A percentile compares a stretch with the other conserved stretches of the same genome.
Evolutionary conservation across 495 filamentous ascomycete species (phyloP).

Genomic region (Xylaria longipes): DNA sequence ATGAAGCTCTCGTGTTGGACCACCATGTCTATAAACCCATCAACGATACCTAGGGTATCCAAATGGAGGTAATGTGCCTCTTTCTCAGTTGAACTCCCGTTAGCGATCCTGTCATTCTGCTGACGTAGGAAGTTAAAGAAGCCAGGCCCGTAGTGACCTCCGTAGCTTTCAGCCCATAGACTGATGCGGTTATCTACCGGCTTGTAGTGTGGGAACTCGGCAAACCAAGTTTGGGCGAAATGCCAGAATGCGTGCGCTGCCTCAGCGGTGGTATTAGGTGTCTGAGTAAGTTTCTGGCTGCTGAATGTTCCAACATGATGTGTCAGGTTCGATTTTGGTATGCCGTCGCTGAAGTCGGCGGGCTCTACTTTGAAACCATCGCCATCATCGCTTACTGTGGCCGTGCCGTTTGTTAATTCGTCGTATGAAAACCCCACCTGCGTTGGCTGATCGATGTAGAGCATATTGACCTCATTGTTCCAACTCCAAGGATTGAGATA

Average conservation of each 20-base stretch:
- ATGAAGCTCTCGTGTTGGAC: slow-evolving; percentile 17
- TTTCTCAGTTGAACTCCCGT: slow-evolving; percentile 53
- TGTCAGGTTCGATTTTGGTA: slow-evolving; percentile 37
- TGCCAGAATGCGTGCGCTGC: slow-evolving; percentile 72
- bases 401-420: slow-evolving; percentile 57
- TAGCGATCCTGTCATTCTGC: slow-evolving; percentile 61
- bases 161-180: slow-evolving; percentile 70
- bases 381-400: slow-evolving; percentile 42
- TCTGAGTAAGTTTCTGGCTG: slow-evolving; percentile 56
- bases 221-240: slow-evolving; percentile 71
- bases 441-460: slow-evolving; percentile 73
- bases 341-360: slow-evolving; percentile 32
- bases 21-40: slow-evolving; percentile 72
- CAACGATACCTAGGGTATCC: slow-evolving; percentile 65
- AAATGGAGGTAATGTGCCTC: slow-evolving; percentile 61
- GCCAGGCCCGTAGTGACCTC: slow-evolving; percentile 67
- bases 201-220: slow-evolving; percentile 72
- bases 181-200: slow-evolving; percentile 50
- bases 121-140: slow-evolving; percentile 68
- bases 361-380: slow-evolving; percentile 6
- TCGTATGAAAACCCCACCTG: slow-evolving; percentile 66
- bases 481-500: slow-evolving; percentile 59
- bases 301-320: slow-evolving; percentile 70
- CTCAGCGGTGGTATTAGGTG: slow-evolving; percentile 69
- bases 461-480: slow-evolving; percentile 75